phyloP scores from a whole-genome alignment of 2,329 filamentous ascomycete genomes.

The Curvularia sp. region DNA sequence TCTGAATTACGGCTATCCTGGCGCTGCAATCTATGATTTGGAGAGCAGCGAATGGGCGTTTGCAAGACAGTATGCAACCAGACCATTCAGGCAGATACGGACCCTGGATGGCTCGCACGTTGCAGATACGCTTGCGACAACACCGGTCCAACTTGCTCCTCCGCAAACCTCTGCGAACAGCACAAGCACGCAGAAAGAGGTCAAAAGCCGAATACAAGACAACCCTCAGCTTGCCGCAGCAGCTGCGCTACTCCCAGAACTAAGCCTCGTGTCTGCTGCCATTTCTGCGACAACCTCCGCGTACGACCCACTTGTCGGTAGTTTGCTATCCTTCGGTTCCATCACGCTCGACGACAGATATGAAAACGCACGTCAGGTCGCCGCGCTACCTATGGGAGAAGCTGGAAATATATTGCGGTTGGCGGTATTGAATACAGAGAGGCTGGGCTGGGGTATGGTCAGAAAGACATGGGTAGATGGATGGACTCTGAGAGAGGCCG shows the following conservation, averaged over 20 bases:
- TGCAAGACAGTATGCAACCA: constrained; percentile 46
- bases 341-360: constrained; percentile 55
- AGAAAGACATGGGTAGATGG: constrained; percentile 59
- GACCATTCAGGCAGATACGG: constrained; percentile 37
- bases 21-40: constrained; percentile 58
- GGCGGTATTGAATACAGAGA: constrained; percentile 58
- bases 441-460: constrained; percentile 62
- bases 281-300: constrained; percentile 38
- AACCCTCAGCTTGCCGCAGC: constrained; percentile 38
- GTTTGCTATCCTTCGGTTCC: constrained; percentile 65
- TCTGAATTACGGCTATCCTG: constrained; percentile 63
- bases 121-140: constrained; percentile 27
- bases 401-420: constrained; percentile 67
- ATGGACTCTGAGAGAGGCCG: constrained; percentile 52
- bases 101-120: constrained; percentile 27
- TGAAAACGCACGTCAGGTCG: constrained; percentile 34
- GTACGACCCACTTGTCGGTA: constrained; percentile 53
- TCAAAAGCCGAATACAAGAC: constrained; percentile 26
- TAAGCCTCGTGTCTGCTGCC: constrained; percentile 37
- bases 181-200: constrained; percentile 22
- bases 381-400: constrained; percentile 58
- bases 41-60: constrained; percentile 61
- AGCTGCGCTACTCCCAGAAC: constrained; percentile 30
- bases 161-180: constrained; percentile 6
- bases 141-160: constrained; percentile 19